phyloP scores from a whole-genome alignment of 2,329 filamentous ascomycete species.

The Xylaria sp. region DNA sequence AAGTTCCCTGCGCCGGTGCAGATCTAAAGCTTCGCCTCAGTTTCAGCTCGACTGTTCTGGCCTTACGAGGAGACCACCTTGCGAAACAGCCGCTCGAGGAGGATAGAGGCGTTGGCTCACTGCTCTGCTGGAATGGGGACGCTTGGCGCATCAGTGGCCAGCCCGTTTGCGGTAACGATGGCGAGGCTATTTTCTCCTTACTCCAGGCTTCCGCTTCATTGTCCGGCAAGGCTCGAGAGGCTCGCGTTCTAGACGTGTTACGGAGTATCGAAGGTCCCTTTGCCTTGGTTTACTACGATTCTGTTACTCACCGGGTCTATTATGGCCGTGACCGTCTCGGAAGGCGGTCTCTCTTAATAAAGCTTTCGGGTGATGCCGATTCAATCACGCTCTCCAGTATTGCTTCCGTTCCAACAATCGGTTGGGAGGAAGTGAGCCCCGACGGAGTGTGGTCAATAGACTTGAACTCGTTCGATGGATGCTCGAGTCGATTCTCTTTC shows the following conservation, averaged over 20 bases:
- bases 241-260: slow-evolving; percentile 63
- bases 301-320: slow-evolving; percentile 69
- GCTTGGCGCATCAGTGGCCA: slow-evolving; percentile 79
- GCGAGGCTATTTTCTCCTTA: slow-evolving; percentile 71
- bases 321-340: slow-evolving; percentile 91
- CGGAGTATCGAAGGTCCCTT: slow-evolving; percentile 82
- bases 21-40: slow-evolving; percentile 51
- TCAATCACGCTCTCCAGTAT: slow-evolving; percentile 76
- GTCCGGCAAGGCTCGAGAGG: slow-evolving; percentile 43
- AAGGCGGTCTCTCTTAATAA: slow-evolving; percentile 80
- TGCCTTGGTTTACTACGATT: slow-evolving; percentile 87
- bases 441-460: slow-evolving; percentile 81
- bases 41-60: slow-evolving; percentile 88
- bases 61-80: slow-evolving; percentile 80
- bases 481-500: slow-evolving; percentile 29
- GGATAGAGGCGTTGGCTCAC: slow-evolving; percentile 61
- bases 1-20: slow-evolving; percentile 41
- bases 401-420: slow-evolving; percentile 61
- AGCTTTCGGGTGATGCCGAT: slow-evolving; percentile 54
- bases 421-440: slow-evolving; percentile 85
- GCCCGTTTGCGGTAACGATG: slow-evolving; percentile 80
- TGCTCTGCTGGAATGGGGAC: slow-evolving; percentile 97
- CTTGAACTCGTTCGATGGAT: slow-evolving; percentile 52
- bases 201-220: slow-evolving; percentile 49
- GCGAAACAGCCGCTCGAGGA: slow-evolving; percentile 79